These are phyloP conservation scores for Entelexis sorbosivorans DNA, from an alignment of 1,139 yeast species.

Conservation along the genomic window DNA sequence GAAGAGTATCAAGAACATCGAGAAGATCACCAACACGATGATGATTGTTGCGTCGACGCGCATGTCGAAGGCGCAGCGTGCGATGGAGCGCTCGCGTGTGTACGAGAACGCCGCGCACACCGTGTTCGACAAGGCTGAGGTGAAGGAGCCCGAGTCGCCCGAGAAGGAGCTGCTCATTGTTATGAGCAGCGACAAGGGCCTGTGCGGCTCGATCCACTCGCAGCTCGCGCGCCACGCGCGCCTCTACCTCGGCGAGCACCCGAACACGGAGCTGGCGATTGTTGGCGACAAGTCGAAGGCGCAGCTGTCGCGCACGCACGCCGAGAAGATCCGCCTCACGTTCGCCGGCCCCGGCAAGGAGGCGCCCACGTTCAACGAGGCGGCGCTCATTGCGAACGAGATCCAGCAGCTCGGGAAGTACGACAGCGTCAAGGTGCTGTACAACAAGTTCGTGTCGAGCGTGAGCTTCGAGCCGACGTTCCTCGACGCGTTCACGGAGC, in stretches of 20 bases:
- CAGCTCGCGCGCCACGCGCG: conserved; percentile 86
- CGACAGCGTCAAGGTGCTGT: conserved; percentile 68
- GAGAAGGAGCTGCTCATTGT: conserved; percentile 57
- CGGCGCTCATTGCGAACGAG: conserved; percentile 79
- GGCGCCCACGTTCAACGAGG: conserved; percentile 88
- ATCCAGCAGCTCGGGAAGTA: conserved; percentile 50
- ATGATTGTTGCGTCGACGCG: conserved; percentile 98
- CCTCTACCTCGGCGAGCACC: conserved; percentile 48
- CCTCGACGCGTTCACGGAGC: conserved; percentile 56
- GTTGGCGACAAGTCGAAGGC: conserved; percentile 90
- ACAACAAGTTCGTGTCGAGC: conserved; percentile 79
- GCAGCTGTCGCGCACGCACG: conserved; percentile 76
- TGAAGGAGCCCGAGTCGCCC: conserved; percentile 41
- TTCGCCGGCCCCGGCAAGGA: conserved; percentile 91
- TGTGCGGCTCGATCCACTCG: conserved; percentile 96
- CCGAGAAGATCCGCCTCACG: conserved; percentile 57
- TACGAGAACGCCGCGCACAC: conserved; percentile 73
- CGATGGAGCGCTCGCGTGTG: conserved; percentile 80
- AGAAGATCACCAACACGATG: conserved; percentile 98
- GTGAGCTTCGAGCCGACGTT: conserved; percentile 80
- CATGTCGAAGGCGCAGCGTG: conserved; percentile 89
- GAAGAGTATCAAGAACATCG: conserved; percentile 96
- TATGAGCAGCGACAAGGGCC: conserved; percentile 92
- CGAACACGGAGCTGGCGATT: conserved; percentile 70
- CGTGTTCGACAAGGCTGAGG: conserved; percentile 73